Conservation (phyloP, 177 flowering plant genomes). For the Viscum album region DNA sequence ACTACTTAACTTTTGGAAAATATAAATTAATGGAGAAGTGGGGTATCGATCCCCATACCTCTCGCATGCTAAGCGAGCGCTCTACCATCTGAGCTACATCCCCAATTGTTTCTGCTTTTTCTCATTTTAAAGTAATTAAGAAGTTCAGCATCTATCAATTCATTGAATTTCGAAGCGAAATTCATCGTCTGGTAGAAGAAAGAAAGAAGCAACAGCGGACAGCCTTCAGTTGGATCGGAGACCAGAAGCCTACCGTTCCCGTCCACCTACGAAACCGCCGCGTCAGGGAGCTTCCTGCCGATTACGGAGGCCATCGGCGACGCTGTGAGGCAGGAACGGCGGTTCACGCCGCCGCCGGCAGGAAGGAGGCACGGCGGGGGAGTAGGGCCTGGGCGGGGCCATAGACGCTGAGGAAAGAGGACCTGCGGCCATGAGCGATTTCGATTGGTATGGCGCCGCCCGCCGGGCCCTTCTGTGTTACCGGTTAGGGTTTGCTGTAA, state of each 20-base stretch:
- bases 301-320: background rate
- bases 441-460: too few species aligned
- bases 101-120: too few species aligned
- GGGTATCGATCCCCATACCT: slow-evolving; percentile 13
- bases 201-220: too few species aligned
- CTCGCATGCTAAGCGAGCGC: slow-evolving; percentile 14
- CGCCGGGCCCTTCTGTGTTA: too few species aligned
- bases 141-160: too few species aligned
- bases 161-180: too few species aligned
- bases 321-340: background rate
- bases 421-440: slow-evolving; percentile 14
- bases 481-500: too few species aligned
- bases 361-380: slow-evolving; percentile 12
- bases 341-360: background rate
- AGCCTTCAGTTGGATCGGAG: too few species aligned
- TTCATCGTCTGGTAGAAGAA: too few species aligned
- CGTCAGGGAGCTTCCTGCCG: slow-evolving; percentile 12
- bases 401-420: slow-evolving; percentile 15
- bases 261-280: slow-evolving; percentile 8
- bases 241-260: slow-evolving; percentile 8
- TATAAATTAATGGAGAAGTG: slow-evolving; percentile 9
- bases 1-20: too few species aligned
- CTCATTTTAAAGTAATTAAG: too few species aligned
- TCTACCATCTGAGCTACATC: slow-evolving; percentile 13
- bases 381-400: slow-evolving; percentile 18